These are phyloP conservation scores for Lactarius quietus DNA, from an alignment of 768 basidiomycete genomes.

Conservation along the genomic window DNA sequence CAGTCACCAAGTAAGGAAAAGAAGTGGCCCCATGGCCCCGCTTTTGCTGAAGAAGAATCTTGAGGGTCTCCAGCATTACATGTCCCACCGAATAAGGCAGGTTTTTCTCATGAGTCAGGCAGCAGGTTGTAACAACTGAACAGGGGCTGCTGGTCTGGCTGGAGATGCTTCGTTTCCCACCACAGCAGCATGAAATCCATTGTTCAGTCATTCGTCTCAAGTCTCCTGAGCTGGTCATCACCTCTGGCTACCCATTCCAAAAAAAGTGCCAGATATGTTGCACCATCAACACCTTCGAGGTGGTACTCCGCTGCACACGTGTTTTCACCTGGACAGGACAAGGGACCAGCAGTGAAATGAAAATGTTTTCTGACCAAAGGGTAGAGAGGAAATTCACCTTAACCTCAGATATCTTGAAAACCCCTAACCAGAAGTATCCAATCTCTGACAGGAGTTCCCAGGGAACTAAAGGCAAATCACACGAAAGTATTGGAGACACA, in stretches of 20 bases:
- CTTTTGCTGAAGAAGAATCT: too few relatives aligned
- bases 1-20: too few relatives aligned
- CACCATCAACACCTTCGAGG: not conserved
- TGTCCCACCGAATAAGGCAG: too few relatives aligned
- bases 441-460: constrained; percentile 24
- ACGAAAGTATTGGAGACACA: constrained; percentile 17
- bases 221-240: constrained; percentile 20
- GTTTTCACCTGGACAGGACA: constrained; percentile 18
- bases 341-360: constrained; percentile 4
- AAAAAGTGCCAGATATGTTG: constrained; percentile 16
- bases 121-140: too few relatives aligned
- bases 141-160: not conserved
- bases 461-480: constrained; percentile 21
- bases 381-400: constrained; percentile 16
- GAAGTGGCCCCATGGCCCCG: too few relatives aligned
- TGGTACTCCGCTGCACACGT: not conserved
- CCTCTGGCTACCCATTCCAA: constrained; percentile 24
- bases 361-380: not conserved
- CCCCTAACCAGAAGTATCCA: constrained; percentile 22
- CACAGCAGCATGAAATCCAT: constrained; percentile 13
- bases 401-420: constrained; percentile 19
- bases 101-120: too few relatives aligned
- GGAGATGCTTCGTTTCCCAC: constrained; percentile 19
- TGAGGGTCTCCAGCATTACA: too few relatives aligned
- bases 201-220: too few relatives aligned